Conservation (phyloP, 1,284 basidiomycete genomes). For the Vanrija sp. region DNA sequence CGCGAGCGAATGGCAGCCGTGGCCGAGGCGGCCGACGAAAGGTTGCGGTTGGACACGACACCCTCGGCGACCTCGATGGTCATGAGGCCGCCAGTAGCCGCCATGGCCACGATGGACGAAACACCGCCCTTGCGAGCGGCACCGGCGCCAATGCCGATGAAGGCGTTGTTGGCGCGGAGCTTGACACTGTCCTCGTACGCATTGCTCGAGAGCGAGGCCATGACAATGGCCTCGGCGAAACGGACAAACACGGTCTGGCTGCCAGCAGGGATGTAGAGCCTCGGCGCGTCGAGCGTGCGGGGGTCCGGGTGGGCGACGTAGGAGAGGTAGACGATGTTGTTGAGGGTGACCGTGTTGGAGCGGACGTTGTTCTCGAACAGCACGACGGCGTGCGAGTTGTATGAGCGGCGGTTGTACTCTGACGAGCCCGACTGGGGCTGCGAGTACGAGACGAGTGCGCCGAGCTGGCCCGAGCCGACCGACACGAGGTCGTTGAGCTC, state of each 20-base stretch:
- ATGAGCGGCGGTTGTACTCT: conserved; percentile 11
- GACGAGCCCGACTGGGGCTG: conserved; percentile 23
- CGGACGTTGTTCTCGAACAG: conserved; percentile 24
- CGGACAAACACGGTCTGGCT: conserved; percentile 45
- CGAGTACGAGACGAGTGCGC: conserved; percentile 37
- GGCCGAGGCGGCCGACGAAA: conserved; percentile 16
- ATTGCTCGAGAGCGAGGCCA: conserved; percentile 33
- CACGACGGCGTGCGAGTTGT: conserved; percentile 34
- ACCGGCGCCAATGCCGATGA: conserved; percentile 35
- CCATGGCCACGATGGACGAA: conserved; percentile 36
- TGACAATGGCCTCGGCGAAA: conserved; percentile 46
- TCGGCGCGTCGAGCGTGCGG: conserved; percentile 44
- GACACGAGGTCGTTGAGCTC: conserved; percentile 39
- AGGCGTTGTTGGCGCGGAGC: conserved; percentile 40
- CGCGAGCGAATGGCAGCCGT: conserved; percentile 50
- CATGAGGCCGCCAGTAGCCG: conserved; percentile 40
- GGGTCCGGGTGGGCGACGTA: conserved; percentile 44
- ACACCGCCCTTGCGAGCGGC: neutral
- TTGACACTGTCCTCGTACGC: conserved; percentile 44
- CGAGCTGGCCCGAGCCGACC: conserved; percentile 31
- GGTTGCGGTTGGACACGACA: conserved; percentile 7
- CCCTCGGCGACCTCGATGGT: conserved; percentile 33
- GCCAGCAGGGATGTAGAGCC: conserved; percentile 35
- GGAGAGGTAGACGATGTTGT: conserved; percentile 29
- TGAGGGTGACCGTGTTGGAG: conserved; percentile 24